These are phyloP conservation scores for Aspergillus phoenicis DNA, from an alignment of 2,329 filamentous ascomycete species.

Conservation along the genomic window DNA sequence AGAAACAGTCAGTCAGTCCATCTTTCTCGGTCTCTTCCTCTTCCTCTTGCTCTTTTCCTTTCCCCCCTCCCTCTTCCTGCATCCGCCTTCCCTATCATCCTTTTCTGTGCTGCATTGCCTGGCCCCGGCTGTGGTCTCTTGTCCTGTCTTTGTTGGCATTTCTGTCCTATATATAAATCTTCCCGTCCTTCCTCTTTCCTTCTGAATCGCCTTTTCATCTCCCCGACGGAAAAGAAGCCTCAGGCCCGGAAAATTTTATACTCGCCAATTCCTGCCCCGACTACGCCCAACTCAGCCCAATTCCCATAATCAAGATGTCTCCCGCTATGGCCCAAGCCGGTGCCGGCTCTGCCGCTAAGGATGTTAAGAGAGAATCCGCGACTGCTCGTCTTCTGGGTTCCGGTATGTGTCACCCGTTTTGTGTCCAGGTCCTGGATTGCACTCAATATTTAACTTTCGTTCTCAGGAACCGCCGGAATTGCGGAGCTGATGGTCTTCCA, in stretches of 20 bases:
- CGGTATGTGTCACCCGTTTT: slow-evolving; percentile 57
- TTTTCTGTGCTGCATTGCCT: slow-evolving; percentile 17
- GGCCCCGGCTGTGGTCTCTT: slow-evolving; percentile 7
- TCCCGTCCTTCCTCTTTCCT: not conserved
- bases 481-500: slow-evolving; percentile 92
- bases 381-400: slow-evolving; percentile 86
- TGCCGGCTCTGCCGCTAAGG: slow-evolving; percentile 55
- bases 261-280: not conserved
- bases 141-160: slow-evolving; percentile 7
- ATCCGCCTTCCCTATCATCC: no score
- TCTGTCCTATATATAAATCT: slow-evolving; percentile 1
- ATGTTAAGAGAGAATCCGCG: slow-evolving; percentile 83
- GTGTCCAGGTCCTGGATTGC: not conserved
- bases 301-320: slow-evolving; percentile 54
- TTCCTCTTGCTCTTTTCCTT: slow-evolving; percentile 12
- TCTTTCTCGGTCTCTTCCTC: slow-evolving; percentile 10
- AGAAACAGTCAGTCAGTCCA: slow-evolving; percentile 18
- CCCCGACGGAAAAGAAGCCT: slow-evolving; percentile 3
- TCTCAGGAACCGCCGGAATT: slow-evolving; percentile 82
- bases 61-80: not conserved
- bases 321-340: slow-evolving; percentile 47
- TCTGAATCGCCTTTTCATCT: slow-evolving; percentile 7
- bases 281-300: not conserved
- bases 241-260: not conserved
- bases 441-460: slow-evolving; percentile 21